A percentile compares a stretch with the other conserved stretches of the same genome.
Conservation (phyloP, 345 rosid species). For the Eutrema heterophyllum region DNA sequence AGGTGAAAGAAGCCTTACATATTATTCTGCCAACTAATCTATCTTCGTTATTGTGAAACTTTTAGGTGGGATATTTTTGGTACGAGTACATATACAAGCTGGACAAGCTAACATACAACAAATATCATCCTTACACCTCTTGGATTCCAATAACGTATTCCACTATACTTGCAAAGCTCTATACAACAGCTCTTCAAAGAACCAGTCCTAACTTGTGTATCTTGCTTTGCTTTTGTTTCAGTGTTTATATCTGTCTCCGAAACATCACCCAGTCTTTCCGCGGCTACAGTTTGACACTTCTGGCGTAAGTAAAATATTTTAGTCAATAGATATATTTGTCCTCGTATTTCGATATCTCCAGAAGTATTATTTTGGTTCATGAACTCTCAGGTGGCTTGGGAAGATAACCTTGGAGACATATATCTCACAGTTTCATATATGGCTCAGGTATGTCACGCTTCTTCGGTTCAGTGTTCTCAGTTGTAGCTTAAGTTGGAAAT, state of each 20-base stretch:
- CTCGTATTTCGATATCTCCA: neutral
- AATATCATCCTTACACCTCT: conserved; percentile 95
- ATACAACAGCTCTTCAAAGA: neutral
- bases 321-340: conserved; percentile 1
- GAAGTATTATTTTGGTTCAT: neutral
- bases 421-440: conserved; percentile 88
- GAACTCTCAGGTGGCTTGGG: conserved; percentile 73
- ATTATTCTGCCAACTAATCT: neutral
- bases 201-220: neutral
- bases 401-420: conserved; percentile 89
- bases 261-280: conserved; percentile 83
- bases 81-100: conserved; percentile 80
- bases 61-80: conserved; percentile 83
- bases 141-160: conserved; percentile 99
- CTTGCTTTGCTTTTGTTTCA: conserved; percentile 32
- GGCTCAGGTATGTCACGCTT: conserved; percentile 71
- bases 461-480: neutral
- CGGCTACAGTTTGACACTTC: conserved; percentile 78
- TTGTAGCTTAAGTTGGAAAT: neutral
- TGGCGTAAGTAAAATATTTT: conserved; percentile 62
- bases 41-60: conserved; percentile 23
- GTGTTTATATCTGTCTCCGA: conserved; percentile 87
- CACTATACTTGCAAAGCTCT: conserved; percentile 14
- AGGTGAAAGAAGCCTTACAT: neutral
- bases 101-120: conserved; percentile 91